These are phyloP conservation scores for button mushroom (Agaricus bisporus) DNA, from an alignment of 768 basidiomycete genomes.

Conservation along the genomic window DNA sequence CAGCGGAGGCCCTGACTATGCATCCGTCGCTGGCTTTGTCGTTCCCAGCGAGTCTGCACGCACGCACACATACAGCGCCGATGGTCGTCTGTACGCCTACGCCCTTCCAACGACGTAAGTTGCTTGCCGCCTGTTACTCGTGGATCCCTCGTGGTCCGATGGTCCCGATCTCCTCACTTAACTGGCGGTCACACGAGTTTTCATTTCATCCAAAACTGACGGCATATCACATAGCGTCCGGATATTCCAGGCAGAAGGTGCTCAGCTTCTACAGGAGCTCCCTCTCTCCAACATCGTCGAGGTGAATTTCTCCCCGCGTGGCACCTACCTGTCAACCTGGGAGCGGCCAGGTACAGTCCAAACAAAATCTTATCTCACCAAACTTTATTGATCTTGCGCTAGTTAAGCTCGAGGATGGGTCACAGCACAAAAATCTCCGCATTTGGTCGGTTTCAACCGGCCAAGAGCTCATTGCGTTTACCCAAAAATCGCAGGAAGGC, in stretches of 20 bases:
- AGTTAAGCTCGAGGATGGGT: slow-evolving; percentile 85
- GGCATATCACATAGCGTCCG: slow-evolving; percentile 45
- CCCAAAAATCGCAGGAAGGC: slow-evolving; percentile 85
- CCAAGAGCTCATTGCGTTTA: slow-evolving; percentile 80
- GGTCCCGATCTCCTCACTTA: slow-evolving; percentile 11
- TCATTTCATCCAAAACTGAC: slow-evolving; percentile 5
- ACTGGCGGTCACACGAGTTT: slow-evolving; percentile 7
- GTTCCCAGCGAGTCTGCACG: slow-evolving; percentile 68
- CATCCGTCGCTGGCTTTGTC: slow-evolving; percentile 53
- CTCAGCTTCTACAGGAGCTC: slow-evolving; percentile 70
- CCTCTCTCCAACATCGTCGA: slow-evolving; percentile 73
- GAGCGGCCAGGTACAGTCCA: slow-evolving; percentile 67
- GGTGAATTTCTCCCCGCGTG: slow-evolving; percentile 87
- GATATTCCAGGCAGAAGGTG: slow-evolving; percentile 71
- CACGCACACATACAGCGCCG: slow-evolving; percentile 75
- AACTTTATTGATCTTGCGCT: neutral
- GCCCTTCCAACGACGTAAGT: slow-evolving; percentile 70
- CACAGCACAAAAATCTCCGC: slow-evolving; percentile 90
- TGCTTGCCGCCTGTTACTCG: slow-evolving; percentile 12
- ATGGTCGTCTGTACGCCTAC: slow-evolving; percentile 86
- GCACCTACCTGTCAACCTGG: slow-evolving; percentile 93
- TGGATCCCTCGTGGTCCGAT: slow-evolving; percentile 16
- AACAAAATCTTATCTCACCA: neutral
- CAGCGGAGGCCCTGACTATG: slow-evolving; percentile 74
- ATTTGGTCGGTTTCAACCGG: slow-evolving; percentile 85